Conservation (phyloP, 2,329 filamentous ascomycete species). For the Alternaria brassicae region DNA sequence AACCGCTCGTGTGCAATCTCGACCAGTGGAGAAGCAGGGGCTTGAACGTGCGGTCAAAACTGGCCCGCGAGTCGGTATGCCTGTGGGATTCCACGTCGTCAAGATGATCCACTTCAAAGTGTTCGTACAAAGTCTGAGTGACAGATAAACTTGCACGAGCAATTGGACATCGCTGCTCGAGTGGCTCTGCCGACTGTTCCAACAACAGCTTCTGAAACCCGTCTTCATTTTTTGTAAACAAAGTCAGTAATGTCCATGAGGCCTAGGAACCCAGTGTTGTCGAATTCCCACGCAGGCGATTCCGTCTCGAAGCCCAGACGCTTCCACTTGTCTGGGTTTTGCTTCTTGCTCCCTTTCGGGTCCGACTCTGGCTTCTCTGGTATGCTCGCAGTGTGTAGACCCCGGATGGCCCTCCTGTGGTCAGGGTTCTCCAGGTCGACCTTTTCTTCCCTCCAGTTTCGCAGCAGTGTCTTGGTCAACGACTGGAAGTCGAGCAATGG, state of each 20-base stretch:
- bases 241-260: slow-evolving; percentile 98
- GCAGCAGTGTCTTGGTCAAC: slow-evolving; percentile 83
- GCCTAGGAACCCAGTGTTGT: slow-evolving; percentile 83
- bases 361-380: slow-evolving; percentile 62
- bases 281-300: slow-evolving; percentile 84
- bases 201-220: slow-evolving; percentile 88
- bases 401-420: slow-evolving; percentile 85
- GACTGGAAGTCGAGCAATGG: slow-evolving; percentile 93
- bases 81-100: slow-evolving; percentile 80
- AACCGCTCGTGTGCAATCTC: slow-evolving; percentile 80
- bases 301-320: slow-evolving; percentile 91
- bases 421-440: slow-evolving; percentile 88
- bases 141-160: slow-evolving; percentile 85
- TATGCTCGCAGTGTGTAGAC: slow-evolving; percentile 81
- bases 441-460: slow-evolving; percentile 85
- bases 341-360: slow-evolving; percentile 67
- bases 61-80: slow-evolving; percentile 77
- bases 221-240: slow-evolving; percentile 88
- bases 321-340: slow-evolving; percentile 92
- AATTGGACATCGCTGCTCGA: slow-evolving; percentile 80
- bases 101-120: slow-evolving; percentile 90
- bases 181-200: slow-evolving; percentile 80
- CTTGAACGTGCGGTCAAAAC: slow-evolving; percentile 85
- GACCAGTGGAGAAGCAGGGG: slow-evolving; percentile 94
- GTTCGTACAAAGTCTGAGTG: slow-evolving; percentile 88